These are phyloP conservation scores for Tuber calosporum DNA, from an alignment of 495 filamentous ascomycete genomes.

Conservation along the genomic window DNA sequence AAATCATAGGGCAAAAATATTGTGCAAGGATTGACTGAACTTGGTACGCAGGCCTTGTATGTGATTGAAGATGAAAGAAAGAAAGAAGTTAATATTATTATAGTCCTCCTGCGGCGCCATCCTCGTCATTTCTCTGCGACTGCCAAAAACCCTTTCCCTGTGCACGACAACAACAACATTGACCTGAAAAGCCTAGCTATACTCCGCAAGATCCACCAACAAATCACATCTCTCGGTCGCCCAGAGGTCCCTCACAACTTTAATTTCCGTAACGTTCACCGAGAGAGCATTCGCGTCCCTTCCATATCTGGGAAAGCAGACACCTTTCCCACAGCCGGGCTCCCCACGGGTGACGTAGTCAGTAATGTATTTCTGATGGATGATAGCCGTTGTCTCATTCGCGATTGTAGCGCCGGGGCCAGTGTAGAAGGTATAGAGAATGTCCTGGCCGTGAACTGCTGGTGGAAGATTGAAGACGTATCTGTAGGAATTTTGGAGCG, in stretches of 20 bases:
- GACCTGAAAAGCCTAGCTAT: not conserved
- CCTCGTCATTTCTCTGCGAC: not conserved
- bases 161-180: not conserved
- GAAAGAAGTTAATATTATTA: not conserved
- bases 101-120: not conserved
- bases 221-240: conserved; percentile 26
- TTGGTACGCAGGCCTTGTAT: not conserved
- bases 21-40: not conserved
- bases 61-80: not conserved
- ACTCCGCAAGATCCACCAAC: conserved; percentile 5
- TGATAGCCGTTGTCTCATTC: conserved; percentile 39
- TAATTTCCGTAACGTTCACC: conserved; percentile 24
- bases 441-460: conserved; percentile 50
- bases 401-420: conserved; percentile 41
- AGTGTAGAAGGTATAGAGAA: conserved; percentile 53
- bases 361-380: conserved; percentile 30
- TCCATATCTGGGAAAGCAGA: conserved; percentile 27
- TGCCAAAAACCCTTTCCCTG: not conserved
- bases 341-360: conserved; percentile 25
- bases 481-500: conserved; percentile 51
- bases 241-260: conserved; percentile 26
- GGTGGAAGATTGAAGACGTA: conserved; percentile 59
- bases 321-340: conserved; percentile 22
- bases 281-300: conserved; percentile 10
- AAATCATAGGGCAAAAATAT: no score